Conservation (phyloP, 371 early-diverging fungal species). For the Rhizopus sp. region DNA sequence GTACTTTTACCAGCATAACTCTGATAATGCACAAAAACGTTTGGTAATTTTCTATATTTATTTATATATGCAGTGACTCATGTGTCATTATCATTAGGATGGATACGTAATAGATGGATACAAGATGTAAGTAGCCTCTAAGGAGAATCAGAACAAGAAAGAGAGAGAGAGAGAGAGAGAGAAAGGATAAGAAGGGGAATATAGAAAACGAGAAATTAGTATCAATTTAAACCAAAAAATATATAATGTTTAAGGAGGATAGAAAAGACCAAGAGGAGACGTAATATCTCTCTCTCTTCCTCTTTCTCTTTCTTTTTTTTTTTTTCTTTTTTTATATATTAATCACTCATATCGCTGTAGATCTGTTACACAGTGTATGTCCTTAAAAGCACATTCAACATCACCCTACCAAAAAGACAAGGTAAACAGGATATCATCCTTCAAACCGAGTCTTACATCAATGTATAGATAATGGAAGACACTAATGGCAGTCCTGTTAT, state of each 20-base stretch:
- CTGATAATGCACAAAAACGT: constrained; percentile 26
- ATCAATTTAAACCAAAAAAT: constrained; percentile 1
- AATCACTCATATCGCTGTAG: constrained; percentile 2
- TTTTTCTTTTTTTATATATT: not conserved
- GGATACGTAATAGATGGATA: constrained; percentile 31
- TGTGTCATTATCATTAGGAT: constrained; percentile 36
- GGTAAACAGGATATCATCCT: constrained; percentile 10
- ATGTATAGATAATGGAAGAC: constrained; percentile 9
- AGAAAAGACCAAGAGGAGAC: constrained; percentile 2
- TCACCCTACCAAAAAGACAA: constrained; percentile 9
- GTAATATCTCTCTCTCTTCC: not conserved
- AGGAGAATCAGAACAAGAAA: constrained; percentile 15
- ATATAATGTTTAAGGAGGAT: not conserved
- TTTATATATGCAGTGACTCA: constrained; percentile 11
- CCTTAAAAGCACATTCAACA: constrained; percentile 12
- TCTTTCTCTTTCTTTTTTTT: constrained; percentile 6
- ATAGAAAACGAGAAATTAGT: not conserved
- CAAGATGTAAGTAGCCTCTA: constrained; percentile 37
- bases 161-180: constrained; percentile 13
- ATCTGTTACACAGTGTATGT: constrained; percentile 27
- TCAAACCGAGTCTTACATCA: constrained; percentile 18
- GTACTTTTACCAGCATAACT: constrained; percentile 36
- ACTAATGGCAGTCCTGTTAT: constrained; percentile 17
- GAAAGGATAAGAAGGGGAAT: constrained; percentile 1
- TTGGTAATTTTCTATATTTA: constrained; percentile 29